Evolutionary conservation across 179 eudicot species (phyloP), one percentile per base, ranked within the genome.

Genomic region (Carnegiea gigantea): DNA sequence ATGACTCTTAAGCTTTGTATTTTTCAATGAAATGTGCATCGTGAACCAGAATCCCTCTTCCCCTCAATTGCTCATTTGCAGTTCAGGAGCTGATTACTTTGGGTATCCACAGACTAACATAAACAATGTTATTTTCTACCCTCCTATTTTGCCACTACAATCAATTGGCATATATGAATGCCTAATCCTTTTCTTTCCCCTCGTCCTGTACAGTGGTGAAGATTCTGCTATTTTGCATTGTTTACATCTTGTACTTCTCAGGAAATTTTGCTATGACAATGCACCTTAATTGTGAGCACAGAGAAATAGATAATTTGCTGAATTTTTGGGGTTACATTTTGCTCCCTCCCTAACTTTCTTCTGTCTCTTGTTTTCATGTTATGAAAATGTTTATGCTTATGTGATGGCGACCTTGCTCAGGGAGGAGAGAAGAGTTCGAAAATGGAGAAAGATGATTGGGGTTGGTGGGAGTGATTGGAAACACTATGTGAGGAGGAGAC

Each of bases 381-480:
- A 49, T 7, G 21, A 26, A 20, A 51, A 68, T 54, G 44, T 64
- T 53, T 79, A 43, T 77, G 65, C 84, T 75, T 49, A 86, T 78
- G 40, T 60, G 62, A 49, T 46, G 38, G 67, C 28, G 33, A 49
- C 36, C 65, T 79, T 79, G 51, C 43, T 57, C 92, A 96, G 99
- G 97, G 97, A 95, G 84, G 97, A 96, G 87, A 86, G 93, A 81
- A 93, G 94, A 83, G 89, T 93, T 80, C 90, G 90, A 79, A 96
- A 96, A 91, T 96, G 99, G 98, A 88, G 99, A 83, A 96, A 90
- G 85, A 96, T 95, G 99, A 94, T 96, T 83, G 99, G 99, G 79
- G 92, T 92, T 81, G 99, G 98, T 82, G 99, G 98, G 53, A 91
- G 94, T 81, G 99, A 96, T 83, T 95, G 97, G 98, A 96, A 94